Evolutionary conservation across 1,284 basidiomycete genomes (phyloP), one percentile per base, ranked within the genome.

Genomic region (Melampsora americana): DNA sequence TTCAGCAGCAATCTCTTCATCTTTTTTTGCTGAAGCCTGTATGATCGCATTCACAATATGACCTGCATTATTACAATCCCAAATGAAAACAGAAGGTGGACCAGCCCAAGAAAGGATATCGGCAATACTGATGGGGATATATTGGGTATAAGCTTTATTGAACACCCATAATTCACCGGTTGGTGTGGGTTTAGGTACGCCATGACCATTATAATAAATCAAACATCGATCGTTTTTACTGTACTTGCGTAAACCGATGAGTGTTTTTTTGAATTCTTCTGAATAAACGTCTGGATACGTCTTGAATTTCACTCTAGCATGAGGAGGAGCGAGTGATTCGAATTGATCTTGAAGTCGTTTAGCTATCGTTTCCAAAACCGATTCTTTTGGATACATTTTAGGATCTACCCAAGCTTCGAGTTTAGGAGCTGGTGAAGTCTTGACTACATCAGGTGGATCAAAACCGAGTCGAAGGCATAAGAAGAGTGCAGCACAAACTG

Each of bases 21-120:
- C 73, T 46, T 69, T 76, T 35, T 62, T 56, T 1, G 20, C 28
- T 9, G 66, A 30, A 39, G 66, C 73, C 16, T 44, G 18, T 20
- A 32, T 53, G 73, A 76, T 46, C 35, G 44, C 50, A 39, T 68
- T 28, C 28, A 76, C 53, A 65, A 76, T 76, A n/a, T 68, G 66
- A 44, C 73, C 73, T n/a, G 73, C 73, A 53, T 69, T 76, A 61
- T 69, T 76, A 53, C 73, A 76, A 64, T 76, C 73, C 73, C 73
- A 76, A 42, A 76, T 76, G 66, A 76, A 76, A 4, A 76, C 60
- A 26, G 39, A 65, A 32, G 73, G 73, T 48, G 66, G 32, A 7
- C 66, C 73, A 26, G 68, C 73, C 73, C 73, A 76, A 26, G 65
- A 60, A 18, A 76, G 56, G 66, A 76, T 64, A 64, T 76, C 73